These are phyloP conservation scores for Neofusicoccum kwambonambiense DNA, from an alignment of 2,329 filamentous ascomycete genomes.

Conservation along the genomic window DNA sequence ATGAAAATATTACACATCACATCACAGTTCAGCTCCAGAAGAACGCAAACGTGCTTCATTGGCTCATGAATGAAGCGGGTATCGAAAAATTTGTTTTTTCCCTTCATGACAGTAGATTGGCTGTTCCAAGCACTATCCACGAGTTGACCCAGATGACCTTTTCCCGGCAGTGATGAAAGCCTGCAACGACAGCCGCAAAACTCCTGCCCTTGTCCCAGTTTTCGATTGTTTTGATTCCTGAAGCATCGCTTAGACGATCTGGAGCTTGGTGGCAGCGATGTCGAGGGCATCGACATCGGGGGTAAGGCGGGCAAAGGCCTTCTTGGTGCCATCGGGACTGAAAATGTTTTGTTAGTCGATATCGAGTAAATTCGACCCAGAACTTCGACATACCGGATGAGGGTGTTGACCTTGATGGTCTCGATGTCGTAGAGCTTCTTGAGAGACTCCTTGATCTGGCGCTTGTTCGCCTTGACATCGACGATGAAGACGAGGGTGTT, in stretches of 20 bases:
- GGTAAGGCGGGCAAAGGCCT: slow-evolving; percentile 95
- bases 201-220: slow-evolving; percentile 12
- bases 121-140: slow-evolving; percentile 19
- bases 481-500: slow-evolving; percentile 99
- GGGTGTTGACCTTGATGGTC: slow-evolving; percentile 98
- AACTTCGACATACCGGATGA: slow-evolving; percentile 72
- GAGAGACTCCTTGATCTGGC: slow-evolving; percentile 95
- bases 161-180: slow-evolving; percentile 12
- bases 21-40: slow-evolving; percentile 12
- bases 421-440: slow-evolving; percentile 99
- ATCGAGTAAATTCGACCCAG: not conserved
- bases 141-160: slow-evolving; percentile 18
- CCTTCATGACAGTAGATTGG: slow-evolving; percentile 19
- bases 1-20: not conserved
- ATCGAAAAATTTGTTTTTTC: slow-evolving; percentile 11
- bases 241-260: slow-evolving; percentile 73
- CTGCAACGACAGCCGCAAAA: slow-evolving; percentile 15
- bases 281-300: slow-evolving; percentile 97
- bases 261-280: slow-evolving; percentile 98
- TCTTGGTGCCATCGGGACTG: slow-evolving; percentile 95
- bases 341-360: not conserved
- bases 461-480: slow-evolving; percentile 91
- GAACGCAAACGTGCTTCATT: slow-evolving; percentile 18
- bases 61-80: slow-evolving; percentile 13
- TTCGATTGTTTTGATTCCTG: not conserved